These are phyloP conservation scores for Boletus tylopilopsis DNA, from an alignment of 768 basidiomycete species.

Conservation along the genomic window DNA sequence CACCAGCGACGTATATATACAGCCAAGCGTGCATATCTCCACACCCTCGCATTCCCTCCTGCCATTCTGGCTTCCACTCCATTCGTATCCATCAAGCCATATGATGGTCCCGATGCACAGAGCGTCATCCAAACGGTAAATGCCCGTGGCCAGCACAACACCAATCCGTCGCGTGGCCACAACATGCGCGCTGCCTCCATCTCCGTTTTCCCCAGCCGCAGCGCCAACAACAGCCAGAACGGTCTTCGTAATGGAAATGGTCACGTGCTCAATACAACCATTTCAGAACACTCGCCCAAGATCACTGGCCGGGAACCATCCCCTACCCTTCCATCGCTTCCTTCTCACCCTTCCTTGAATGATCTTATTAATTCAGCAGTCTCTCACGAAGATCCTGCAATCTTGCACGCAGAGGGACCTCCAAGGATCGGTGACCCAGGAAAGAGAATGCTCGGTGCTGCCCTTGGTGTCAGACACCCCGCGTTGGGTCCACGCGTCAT, in stretches of 20 bases:
- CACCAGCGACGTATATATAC: constrained; percentile 1
- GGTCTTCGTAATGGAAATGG: constrained; percentile 28
- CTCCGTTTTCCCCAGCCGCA: constrained; percentile 58
- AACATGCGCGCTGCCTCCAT: constrained; percentile 66
- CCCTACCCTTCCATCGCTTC: constrained; percentile 76
- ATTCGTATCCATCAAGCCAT: constrained; percentile 74
- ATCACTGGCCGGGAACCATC: constrained; percentile 65
- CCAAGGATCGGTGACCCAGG: constrained; percentile 86
- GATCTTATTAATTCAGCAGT: constrained; percentile 75
- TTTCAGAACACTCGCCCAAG: constrained; percentile 47
- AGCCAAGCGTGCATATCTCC: constrained; percentile 59
- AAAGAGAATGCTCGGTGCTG: constrained; percentile 85
- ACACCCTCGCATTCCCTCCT: constrained; percentile 81
- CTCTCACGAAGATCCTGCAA: constrained; percentile 61
- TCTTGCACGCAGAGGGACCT: constrained; percentile 49
- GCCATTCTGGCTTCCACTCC: constrained; percentile 54
- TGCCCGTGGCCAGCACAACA: constrained; percentile 59
- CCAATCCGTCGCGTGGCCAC: constrained; percentile 65
- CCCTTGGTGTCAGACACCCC: constrained; percentile 81
- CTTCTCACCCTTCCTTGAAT: constrained; percentile 81
- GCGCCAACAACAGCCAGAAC: constrained; percentile 36
- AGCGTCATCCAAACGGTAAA: constrained; percentile 80
- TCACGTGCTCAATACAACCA: constrained; percentile 40
- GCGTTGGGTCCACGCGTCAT: constrained; percentile 60
- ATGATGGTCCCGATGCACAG: constrained; percentile 93